Conservation (phyloP, 495 filamentous ascomycete genomes). For the Penicillium samsonianum region DNA sequence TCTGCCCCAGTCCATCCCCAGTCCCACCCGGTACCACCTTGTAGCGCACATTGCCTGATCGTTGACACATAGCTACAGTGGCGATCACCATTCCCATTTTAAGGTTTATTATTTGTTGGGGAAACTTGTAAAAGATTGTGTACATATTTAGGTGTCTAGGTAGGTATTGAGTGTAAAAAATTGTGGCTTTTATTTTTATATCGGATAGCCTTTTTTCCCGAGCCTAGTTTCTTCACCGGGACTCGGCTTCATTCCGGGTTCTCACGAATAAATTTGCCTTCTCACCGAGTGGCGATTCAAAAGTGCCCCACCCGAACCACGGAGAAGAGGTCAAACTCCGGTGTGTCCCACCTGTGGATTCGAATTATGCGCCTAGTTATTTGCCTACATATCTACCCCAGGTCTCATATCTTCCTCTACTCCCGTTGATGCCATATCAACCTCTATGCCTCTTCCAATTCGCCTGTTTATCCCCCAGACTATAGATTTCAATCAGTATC, state of each 20-base stretch:
- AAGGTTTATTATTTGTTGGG: conserved; percentile 2
- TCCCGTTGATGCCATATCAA: not conserved
- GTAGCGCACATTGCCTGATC: not conserved
- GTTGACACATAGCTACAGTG: not conserved
- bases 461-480: not conserved
- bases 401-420: not conserved
- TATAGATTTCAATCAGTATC: not conserved
- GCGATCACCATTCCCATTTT: not conserved
- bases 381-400: not conserved
- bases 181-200: conserved; percentile 1
- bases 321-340: conserved; percentile 3
- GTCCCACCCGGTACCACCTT: not conserved
- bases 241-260: not conserved
- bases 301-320: not conserved
- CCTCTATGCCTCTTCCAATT: not conserved
- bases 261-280: not conserved
- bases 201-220: not conserved
- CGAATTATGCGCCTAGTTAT: not conserved
- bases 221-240: conserved; percentile 3
- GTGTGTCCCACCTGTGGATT: not conserved
- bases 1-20: not conserved
- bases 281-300: conserved; percentile 11
- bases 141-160: no score
- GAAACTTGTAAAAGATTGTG: not conserved
- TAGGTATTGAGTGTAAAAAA: no score